A percentile compares a stretch with the other conserved stretches of the same genome.
phyloP scores from a whole-genome alignment of 2,329 filamentous ascomycete genomes.

The Stagonosporopsis rhizophila region DNA sequence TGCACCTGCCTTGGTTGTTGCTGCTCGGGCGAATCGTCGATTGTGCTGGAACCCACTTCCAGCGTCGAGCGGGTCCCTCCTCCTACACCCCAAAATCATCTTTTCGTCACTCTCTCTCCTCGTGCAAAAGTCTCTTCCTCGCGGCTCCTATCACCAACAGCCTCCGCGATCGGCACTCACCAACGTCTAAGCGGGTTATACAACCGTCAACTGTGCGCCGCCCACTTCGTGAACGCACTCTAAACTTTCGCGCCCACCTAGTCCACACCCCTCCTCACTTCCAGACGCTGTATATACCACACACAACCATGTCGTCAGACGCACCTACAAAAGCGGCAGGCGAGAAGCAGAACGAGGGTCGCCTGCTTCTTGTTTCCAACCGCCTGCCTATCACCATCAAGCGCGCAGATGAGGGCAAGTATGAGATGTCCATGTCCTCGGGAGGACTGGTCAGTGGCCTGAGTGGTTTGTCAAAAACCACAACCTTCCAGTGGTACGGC shows the following conservation, averaged over 20 bases:
- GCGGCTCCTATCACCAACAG: slow-evolving; percentile 4
- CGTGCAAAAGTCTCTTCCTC: slow-evolving; percentile 3
- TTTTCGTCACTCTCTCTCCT: slow-evolving; percentile 39
- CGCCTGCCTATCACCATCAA: slow-evolving; percentile 97
- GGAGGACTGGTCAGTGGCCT: slow-evolving; percentile 93
- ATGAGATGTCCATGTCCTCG: slow-evolving; percentile 95
- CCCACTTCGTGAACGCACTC: background rate
- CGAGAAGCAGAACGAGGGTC: slow-evolving; percentile 46
- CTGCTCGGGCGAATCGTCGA: slow-evolving; percentile 28
- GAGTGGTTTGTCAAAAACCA: slow-evolving; percentile 88
- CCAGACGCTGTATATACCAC: slow-evolving; percentile 4
- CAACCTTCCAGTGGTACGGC: slow-evolving; percentile 97
- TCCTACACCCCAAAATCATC: slow-evolving; percentile 35
- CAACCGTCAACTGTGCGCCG: slow-evolving; percentile 1
- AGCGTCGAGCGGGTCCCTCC: slow-evolving; percentile 28
- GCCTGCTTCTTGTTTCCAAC: slow-evolving; percentile 88
- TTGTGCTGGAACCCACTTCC: slow-evolving; percentile 39
- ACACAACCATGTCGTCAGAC: slow-evolving; percentile 33
- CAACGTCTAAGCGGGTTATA: slow-evolving; percentile 2
- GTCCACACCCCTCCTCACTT: slow-evolving; percentile 7
- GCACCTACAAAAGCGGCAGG: slow-evolving; percentile 41
- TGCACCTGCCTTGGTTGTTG: slow-evolving; percentile 17
- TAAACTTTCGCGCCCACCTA: slow-evolving; percentile 10
- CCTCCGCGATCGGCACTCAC: slow-evolving; percentile 4
- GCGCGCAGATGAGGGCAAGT: slow-evolving; percentile 87